phyloP scores from a whole-genome alignment of 1,284 basidiomycete genomes.

The Ceratobasidium sp. region DNA sequence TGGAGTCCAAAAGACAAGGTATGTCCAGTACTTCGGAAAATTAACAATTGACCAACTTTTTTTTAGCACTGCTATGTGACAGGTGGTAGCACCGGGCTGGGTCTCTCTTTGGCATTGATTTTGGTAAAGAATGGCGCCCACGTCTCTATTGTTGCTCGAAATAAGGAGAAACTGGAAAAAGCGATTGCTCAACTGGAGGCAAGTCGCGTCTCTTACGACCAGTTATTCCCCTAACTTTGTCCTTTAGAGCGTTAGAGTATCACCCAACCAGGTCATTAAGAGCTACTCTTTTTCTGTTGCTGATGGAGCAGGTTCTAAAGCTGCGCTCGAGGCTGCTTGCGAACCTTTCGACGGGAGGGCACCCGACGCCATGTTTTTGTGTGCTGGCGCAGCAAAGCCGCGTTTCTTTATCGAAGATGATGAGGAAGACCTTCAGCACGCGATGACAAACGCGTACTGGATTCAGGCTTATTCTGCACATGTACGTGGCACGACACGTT shows the following conservation, averaged over 20 bases:
- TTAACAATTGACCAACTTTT: constrained; percentile 2
- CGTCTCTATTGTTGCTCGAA: constrained; percentile 83
- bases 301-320: constrained; percentile 60
- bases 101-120: constrained; percentile 74
- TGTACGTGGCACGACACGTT: constrained; percentile 58
- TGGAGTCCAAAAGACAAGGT: constrained; percentile 54
- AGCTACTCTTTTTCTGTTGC: constrained; percentile 72
- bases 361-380: constrained; percentile 81
- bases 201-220: not conserved
- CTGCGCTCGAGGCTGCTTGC: constrained; percentile 71
- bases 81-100: constrained; percentile 83
- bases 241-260: constrained; percentile 45
- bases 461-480: constrained; percentile 81
- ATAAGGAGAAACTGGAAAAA: constrained; percentile 66
- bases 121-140: constrained; percentile 78
- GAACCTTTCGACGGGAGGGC: constrained; percentile 62
- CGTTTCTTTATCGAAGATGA: constrained; percentile 77
- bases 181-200: constrained; percentile 75
- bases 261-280: constrained; percentile 65
- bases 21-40: constrained; percentile 15
- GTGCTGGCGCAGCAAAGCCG: constrained; percentile 76
- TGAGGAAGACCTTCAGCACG: constrained; percentile 66
- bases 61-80: constrained; percentile 78
- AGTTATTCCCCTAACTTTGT: constrained; percentile 49
- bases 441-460: constrained; percentile 75